Percentiles rank a stretch among this genome's conserved stretches.
Evolutionary conservation across 164 flowering plant species (phyloP).

Genomic region (grape (Vitis vinifera)): DNA sequence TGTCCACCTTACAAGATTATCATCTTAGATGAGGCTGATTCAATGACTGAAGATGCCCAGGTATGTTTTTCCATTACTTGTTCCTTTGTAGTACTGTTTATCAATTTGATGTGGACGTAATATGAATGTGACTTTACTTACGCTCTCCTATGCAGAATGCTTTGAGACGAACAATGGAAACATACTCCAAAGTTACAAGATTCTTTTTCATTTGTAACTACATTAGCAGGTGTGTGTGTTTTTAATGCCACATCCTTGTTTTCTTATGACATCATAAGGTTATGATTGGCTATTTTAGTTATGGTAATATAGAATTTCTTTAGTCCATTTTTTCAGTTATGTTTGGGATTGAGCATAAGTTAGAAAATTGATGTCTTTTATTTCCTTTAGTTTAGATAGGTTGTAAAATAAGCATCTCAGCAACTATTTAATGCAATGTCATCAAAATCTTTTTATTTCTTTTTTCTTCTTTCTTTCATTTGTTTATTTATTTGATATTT

Average conservation of each 20-base stretch:
- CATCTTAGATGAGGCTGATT: slow-evolving; percentile 97
- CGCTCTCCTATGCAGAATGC: slow-evolving; percentile 64
- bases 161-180: slow-evolving; percentile 94
- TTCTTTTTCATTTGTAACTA: slow-evolving; percentile 95
- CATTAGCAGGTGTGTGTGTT: slow-evolving; percentile 74
- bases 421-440: too few species aligned
- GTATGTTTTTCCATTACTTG: slow-evolving; percentile 28
- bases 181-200: slow-evolving; percentile 94
- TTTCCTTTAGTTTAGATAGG: too few species aligned
- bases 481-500: too few species aligned
- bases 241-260: not conserved
- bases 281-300: too few species aligned
- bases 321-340: too few species aligned
- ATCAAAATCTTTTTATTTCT: too few species aligned
- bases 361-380: too few species aligned
- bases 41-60: slow-evolving; percentile 99
- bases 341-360: too few species aligned
- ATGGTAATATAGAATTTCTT: too few species aligned
- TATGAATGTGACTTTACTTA: not conserved
- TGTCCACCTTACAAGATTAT: slow-evolving; percentile 95
- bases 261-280: not conserved
- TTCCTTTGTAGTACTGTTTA: not conserved
- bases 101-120: not conserved
- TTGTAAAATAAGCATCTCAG: too few species aligned
- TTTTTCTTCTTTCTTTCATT: too few species aligned